Evolutionary conservation across 2,329 filamentous ascomycete species (phyloP).

Genomic region (Aspergillus arachidicola): DNA sequence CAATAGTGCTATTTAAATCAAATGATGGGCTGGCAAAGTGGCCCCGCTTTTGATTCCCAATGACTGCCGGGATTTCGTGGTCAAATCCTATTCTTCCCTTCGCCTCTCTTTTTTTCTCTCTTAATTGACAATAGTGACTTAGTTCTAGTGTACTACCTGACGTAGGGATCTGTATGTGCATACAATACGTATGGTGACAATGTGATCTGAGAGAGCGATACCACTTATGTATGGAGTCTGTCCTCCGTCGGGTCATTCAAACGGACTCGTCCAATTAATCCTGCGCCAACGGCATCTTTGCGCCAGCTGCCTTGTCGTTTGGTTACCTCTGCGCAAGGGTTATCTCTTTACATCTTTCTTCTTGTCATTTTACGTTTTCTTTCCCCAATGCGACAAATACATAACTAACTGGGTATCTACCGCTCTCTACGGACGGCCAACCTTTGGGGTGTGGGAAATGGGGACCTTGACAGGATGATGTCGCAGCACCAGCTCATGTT

Average conservation of each 20-base stretch:
- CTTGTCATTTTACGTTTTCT: background rate
- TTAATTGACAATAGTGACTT: background rate
- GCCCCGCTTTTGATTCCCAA: constrained; percentile 4
- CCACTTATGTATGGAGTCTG: background rate
- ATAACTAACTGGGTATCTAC: background rate
- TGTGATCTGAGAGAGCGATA: background rate
- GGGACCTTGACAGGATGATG: background rate
- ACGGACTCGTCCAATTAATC: constrained; percentile 4
- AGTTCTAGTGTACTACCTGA: background rate
- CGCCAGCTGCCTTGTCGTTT: constrained; percentile 15
- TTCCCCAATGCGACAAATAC: constrained; percentile 4
- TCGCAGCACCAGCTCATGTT: background rate
- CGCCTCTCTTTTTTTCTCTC: background rate
- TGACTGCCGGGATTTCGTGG: background rate
- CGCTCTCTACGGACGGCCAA: background rate
- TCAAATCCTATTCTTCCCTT: background rate
- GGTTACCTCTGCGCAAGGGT: constrained; percentile 1
- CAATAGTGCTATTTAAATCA: constrained; percentile 5
- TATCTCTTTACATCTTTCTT: background rate
- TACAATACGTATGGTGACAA: background rate
- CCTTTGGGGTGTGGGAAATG: background rate
- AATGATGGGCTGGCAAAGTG: constrained; percentile 2
- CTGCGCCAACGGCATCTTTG: constrained; percentile 23
- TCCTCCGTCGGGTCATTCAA: constrained; percentile 4
- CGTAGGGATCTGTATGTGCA: background rate